Evolutionary conservation across 202 grass and related monocot species (phyloP).

Genomic region (Alloteropsis angusta): DNA sequence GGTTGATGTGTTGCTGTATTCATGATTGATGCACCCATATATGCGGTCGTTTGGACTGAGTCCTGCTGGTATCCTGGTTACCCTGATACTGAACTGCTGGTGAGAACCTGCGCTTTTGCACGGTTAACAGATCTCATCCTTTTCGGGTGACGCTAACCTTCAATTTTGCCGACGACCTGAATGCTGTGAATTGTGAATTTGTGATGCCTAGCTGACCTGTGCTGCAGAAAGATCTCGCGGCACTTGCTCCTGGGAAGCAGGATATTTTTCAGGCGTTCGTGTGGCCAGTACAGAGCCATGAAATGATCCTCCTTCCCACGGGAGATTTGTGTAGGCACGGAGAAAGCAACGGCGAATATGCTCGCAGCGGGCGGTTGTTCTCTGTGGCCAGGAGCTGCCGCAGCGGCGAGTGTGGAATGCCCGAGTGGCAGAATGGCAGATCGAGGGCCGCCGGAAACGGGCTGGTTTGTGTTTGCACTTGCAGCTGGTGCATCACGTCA

Average conservation of each 20-base stretch:
- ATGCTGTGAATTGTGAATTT: neutral
- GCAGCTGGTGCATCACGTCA: neutral
- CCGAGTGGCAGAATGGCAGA: neutral
- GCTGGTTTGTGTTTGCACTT: neutral
- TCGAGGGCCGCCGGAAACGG: neutral
- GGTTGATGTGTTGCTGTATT: neutral
- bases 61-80: neutral
- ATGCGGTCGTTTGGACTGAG: neutral
- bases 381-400: conserved; percentile 12
- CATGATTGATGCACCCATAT: neutral
- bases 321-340: neutral
- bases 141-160: neutral
- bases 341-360: conserved; percentile 14
- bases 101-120: neutral
- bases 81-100: neutral
- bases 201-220: neutral
- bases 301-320: neutral
- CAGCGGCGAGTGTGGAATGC: neutral
- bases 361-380: neutral
- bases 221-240: neutral
- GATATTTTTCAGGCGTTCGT: conserved; percentile 21
- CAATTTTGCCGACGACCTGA: neutral
- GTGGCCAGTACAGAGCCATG: conserved; percentile 3
- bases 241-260: neutral
- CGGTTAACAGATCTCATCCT: neutral